Conservation (phyloP, 208 protist species). For the Trypanosoma cruzi region DNA sequence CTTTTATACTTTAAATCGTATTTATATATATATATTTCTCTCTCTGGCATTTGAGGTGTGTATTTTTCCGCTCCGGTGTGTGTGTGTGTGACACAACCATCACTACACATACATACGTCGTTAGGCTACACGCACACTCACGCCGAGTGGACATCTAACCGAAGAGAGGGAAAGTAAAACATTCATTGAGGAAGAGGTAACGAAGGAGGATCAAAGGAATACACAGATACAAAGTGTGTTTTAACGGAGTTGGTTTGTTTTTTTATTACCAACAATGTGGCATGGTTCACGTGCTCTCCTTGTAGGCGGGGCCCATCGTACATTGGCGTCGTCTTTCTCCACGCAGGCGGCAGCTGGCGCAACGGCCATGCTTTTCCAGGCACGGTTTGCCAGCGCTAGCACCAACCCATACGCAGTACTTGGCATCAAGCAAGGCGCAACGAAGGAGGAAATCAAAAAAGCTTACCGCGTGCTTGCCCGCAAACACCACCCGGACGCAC, state of each 20-base stretch:
- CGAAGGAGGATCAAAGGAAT: no score
- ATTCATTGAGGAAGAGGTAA: no score
- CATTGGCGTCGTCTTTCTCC: constrained; percentile 12
- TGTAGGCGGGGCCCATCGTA: constrained; percentile 16
- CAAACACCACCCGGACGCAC: constrained; percentile 91
- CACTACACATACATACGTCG: background rate
- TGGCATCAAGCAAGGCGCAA: constrained; percentile 79
- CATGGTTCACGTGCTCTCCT: constrained; percentile 19
- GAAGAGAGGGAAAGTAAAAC: background rate
- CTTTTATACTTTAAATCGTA: constrained; percentile 8
- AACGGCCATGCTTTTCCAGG: constrained; percentile 21
- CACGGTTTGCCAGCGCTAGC: constrained; percentile 40
- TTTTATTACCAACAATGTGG: constrained; percentile 11
- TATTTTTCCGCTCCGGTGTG: background rate
- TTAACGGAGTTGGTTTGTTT: background rate
- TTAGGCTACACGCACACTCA: background rate
- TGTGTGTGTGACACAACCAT: background rate
- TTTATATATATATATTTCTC: no score
- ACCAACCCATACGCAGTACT: constrained; percentile 93
- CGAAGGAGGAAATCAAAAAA: constrained; percentile 91
- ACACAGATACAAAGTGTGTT: no score
- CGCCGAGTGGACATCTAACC: background rate
- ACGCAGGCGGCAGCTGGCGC: constrained; percentile 15
- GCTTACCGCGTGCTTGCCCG: constrained; percentile 86
- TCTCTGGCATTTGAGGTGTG: background rate